Percentiles rank a stretch among this genome's conserved stretches.
Conservation (phyloP, 1,139 yeast genomes). For the Entelexis paramagnoliae region DNA sequence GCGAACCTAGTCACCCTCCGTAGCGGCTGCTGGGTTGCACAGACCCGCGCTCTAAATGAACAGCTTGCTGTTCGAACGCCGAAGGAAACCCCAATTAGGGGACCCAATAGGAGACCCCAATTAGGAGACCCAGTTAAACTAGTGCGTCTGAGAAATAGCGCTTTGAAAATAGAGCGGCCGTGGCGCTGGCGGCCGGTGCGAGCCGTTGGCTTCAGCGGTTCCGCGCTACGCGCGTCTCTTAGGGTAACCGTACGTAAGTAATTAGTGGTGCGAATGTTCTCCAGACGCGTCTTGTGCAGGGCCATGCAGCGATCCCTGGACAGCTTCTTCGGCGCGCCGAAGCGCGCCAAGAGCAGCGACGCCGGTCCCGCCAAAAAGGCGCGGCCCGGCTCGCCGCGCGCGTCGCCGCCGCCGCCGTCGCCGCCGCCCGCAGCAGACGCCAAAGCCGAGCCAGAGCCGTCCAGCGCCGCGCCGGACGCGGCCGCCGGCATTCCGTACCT, state of each 20-base stretch:
- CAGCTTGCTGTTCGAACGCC: no score
- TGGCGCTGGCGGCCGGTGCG: no score
- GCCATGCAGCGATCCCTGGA: constrained; percentile 25
- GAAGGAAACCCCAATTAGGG: no score
- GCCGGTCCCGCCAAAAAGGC: constrained; percentile 2
- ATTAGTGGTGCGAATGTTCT: not conserved
- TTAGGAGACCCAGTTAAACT: no score
- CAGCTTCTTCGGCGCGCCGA: constrained; percentile 21
- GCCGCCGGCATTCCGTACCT: constrained; percentile 38
- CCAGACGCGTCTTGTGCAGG: constrained; percentile 14
- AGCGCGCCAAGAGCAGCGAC: constrained; percentile 12
- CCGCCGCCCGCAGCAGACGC: not conserved
- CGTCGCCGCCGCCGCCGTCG: not conserved
- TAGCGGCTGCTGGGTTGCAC: no score
- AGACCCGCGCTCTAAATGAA: no score
- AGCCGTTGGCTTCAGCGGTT: no score
- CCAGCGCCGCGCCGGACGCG: not conserved
- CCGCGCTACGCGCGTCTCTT: no score
- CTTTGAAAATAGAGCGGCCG: no score
- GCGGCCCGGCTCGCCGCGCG: not conserved
- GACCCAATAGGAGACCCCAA: no score
- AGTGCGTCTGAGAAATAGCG: no score
- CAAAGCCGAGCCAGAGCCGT: not conserved
- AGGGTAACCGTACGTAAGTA: constrained; percentile 1
- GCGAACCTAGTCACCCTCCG: no score